These are phyloP conservation scores for Lentinula raphanica DNA, from an alignment of 768 basidiomycete species.

Conservation along the genomic window DNA sequence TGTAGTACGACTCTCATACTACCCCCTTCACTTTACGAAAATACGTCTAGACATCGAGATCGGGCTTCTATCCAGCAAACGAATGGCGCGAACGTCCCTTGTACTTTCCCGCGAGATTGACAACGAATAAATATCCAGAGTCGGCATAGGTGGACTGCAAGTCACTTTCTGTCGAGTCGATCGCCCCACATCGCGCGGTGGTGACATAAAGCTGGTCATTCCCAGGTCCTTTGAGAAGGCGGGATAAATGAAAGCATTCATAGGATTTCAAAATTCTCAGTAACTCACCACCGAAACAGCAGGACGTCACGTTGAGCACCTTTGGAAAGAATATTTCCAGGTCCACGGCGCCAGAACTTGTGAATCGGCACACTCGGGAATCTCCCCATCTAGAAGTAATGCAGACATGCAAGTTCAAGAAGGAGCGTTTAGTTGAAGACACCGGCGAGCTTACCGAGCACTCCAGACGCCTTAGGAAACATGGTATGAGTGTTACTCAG, in stretches of 20 bases:
- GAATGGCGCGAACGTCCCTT: conserved; percentile 30
- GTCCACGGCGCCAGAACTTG: conserved; percentile 47
- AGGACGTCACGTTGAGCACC: conserved; percentile 61
- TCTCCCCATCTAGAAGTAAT: conserved; percentile 53
- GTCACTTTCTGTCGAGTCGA: conserved; percentile 42
- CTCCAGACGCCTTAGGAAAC: conserved; percentile 55
- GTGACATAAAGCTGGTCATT: conserved; percentile 64
- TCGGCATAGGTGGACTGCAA: conserved; percentile 46
- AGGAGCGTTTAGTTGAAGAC: too few relatives aligned
- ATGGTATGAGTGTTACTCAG: conserved; percentile 59
- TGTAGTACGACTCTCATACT: too few relatives aligned
- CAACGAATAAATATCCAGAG: conserved; percentile 51
- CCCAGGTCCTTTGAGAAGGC: conserved; percentile 38
- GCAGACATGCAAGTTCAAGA: too few relatives aligned
- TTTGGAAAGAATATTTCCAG: conserved; percentile 54
- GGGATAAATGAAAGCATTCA: conserved; percentile 4
- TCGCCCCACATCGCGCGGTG: conserved; percentile 56
- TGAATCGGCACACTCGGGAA: conserved; percentile 53
- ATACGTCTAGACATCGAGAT: background rate
- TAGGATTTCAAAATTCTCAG: background rate
- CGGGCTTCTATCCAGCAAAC: conserved; percentile 18
- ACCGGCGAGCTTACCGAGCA: conserved; percentile 34
- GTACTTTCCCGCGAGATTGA: conserved; percentile 41
- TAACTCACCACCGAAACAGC: conserved; percentile 59
- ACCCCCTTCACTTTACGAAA: too few relatives aligned